These are phyloP conservation scores for Chrysoporthe cubensis DNA, from an alignment of 2,329 filamentous ascomycete genomes.

Conservation along the genomic window DNA sequence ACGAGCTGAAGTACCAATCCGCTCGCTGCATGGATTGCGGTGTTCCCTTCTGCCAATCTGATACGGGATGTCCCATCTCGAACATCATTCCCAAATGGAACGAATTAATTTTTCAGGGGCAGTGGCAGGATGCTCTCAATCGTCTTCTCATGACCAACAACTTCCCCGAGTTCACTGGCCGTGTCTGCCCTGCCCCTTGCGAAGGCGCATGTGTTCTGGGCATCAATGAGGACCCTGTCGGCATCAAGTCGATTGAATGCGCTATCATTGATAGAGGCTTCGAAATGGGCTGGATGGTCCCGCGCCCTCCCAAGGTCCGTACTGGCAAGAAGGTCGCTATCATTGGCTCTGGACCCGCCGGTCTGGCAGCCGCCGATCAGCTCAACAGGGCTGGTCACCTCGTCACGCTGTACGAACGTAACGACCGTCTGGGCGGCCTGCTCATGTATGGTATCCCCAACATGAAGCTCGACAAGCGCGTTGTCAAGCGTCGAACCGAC, in stretches of 20 bases:
- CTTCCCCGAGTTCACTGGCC: slow-evolving; percentile 96
- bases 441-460: slow-evolving; percentile 99
- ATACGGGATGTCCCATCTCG: slow-evolving; percentile 91
- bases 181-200: slow-evolving; percentile 94
- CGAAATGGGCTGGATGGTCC: slow-evolving; percentile 98
- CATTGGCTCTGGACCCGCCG: slow-evolving; percentile 89
- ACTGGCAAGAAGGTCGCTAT: slow-evolving; percentile 88
- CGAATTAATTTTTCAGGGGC: no score
- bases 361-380: slow-evolving; percentile 89
- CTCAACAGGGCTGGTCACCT: slow-evolving; percentile 89
- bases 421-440: slow-evolving; percentile 86
- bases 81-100: slow-evolving; percentile 99
- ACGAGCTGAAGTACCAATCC: slow-evolving; percentile 95
- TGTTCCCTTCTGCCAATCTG: slow-evolving; percentile 97
- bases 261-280: slow-evolving; percentile 97
- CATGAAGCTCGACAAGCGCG: slow-evolving; percentile 99
- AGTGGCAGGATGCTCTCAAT: slow-evolving; percentile 92
- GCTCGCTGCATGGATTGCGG: slow-evolving; percentile 99
- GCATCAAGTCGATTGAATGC: slow-evolving; percentile 98
- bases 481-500: slow-evolving; percentile 93
- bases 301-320: slow-evolving; percentile 74
- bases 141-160: slow-evolving; percentile 95
- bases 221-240: slow-evolving; percentile 95
- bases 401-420: slow-evolving; percentile 90
- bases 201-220: slow-evolving; percentile 95